A percentile compares a stretch with the other conserved stretches of the same genome.
Conservation (phyloP, 2,329 filamentous ascomycete species). For the Rachicladosporium sp. region DNA sequence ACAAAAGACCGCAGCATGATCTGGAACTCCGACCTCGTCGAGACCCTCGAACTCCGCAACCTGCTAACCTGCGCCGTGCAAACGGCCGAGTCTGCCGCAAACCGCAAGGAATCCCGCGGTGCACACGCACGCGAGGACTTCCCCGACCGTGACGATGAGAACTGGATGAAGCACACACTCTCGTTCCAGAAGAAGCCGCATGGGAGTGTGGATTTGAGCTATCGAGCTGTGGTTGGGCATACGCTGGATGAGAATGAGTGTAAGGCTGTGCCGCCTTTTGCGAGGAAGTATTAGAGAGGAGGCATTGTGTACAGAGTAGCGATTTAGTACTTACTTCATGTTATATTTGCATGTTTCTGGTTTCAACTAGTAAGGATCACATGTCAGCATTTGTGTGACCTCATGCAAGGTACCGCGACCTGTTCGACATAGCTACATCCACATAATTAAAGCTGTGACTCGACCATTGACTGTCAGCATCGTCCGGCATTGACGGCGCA, state of each 20-base stretch:
- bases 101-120: slow-evolving; percentile 93
- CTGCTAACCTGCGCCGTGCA: slow-evolving; percentile 91
- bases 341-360: not conserved
- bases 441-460: too few relatives aligned
- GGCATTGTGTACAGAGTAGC: not conserved
- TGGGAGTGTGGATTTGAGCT: slow-evolving; percentile 71
- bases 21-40: slow-evolving; percentile 96
- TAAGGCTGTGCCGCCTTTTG: slow-evolving; percentile 92
- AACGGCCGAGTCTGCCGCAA: slow-evolving; percentile 80
- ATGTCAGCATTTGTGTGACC: too few relatives aligned
- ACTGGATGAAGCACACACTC: slow-evolving; percentile 99
- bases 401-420: too few relatives aligned
- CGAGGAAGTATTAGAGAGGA: slow-evolving; percentile 68
- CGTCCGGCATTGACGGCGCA: too few relatives aligned
- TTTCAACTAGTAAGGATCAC: too few relatives aligned
- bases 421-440: too few relatives aligned
- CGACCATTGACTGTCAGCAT: too few relatives aligned
- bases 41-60: slow-evolving; percentile 92
- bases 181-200: slow-evolving; percentile 92
- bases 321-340: not conserved
- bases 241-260: slow-evolving; percentile 94
- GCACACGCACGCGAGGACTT: slow-evolving; percentile 95
- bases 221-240: slow-evolving; percentile 67
- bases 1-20: slow-evolving; percentile 99
- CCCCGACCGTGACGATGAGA: slow-evolving; percentile 85